These are phyloP conservation scores for Quercus aquifolioides DNA, from an alignment of 306 rosid species.

Conservation along the genomic window DNA sequence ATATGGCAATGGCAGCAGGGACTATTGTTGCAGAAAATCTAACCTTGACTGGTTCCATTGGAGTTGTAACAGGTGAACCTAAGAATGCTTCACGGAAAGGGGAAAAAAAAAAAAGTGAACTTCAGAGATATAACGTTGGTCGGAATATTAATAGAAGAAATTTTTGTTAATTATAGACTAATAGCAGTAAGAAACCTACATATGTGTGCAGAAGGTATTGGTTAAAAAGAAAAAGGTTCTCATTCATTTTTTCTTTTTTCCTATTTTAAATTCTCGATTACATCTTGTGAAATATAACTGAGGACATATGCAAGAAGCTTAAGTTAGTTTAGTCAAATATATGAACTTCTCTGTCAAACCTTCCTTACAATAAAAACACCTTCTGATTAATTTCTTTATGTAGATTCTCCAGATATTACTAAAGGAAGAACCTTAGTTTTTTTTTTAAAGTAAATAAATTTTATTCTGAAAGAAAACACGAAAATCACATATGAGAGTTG, in stretches of 20 bases:
- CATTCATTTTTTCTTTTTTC: neutral
- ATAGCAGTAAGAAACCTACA: neutral
- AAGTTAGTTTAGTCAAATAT: neutral
- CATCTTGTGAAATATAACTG: neutral
- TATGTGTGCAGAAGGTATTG: neutral
- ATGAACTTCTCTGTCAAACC: neutral
- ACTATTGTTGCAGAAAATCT: slow-evolving; percentile 92
- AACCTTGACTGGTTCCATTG: slow-evolving; percentile 94
- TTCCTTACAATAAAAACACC: neutral
- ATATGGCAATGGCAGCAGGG: slow-evolving; percentile 96
- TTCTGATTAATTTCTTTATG: neutral
- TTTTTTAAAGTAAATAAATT: too few relatives aligned
- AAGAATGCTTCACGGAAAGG: slow-evolving; percentile 3
- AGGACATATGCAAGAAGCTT: neutral
- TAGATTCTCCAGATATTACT: neutral
- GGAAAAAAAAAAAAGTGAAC: neutral
- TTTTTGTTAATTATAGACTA: neutral
- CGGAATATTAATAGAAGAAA: neutral
- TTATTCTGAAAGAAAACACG: too few relatives aligned
- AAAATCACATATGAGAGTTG: too few relatives aligned
- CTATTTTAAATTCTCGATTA: neutral
- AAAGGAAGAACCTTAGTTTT: too few relatives aligned
- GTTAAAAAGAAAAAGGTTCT: neutral
- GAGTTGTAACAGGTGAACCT: slow-evolving; percentile 81
- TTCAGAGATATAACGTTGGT: neutral